Evolutionary conservation across 139 green algal species (phyloP).

Genomic region (Picochlorum sp.): DNA sequence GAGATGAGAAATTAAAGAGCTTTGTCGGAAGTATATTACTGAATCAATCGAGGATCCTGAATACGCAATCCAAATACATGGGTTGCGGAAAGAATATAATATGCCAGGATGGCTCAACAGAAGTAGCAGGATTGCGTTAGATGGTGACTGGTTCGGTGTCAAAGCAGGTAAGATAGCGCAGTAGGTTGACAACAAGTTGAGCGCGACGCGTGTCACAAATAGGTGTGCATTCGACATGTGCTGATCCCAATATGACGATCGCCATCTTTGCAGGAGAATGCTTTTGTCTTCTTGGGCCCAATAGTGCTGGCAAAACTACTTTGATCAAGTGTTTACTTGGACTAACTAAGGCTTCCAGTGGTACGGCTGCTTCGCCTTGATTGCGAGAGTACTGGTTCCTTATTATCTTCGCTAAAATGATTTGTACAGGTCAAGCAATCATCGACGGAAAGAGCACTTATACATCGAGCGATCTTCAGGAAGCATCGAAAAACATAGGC

Average conservation of each 20-base stretch:
- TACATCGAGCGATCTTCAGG: constrained; percentile 47
- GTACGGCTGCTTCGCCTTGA: background rate
- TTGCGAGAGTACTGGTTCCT: too few species aligned
- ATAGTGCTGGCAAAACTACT: constrained; percentile 54
- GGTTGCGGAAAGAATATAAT: constrained; percentile 49
- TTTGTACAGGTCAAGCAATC: constrained; percentile 60
- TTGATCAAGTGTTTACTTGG: constrained; percentile 52
- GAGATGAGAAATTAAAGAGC: constrained; percentile 8
- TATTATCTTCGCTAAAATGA: too few species aligned
- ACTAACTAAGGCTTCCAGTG: constrained; percentile 2
- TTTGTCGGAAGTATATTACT: constrained; percentile 5
- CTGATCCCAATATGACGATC: constrained; percentile 8
- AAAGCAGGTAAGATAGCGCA: constrained; percentile 3
- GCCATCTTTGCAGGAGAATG: constrained; percentile 34
- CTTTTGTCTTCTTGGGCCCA: constrained; percentile 54
- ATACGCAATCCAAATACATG: constrained; percentile 56
- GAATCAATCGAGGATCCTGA: background rate
- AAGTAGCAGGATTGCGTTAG: background rate
- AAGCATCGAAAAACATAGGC: constrained; percentile 61
- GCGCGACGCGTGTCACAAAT: constrained; percentile 20
- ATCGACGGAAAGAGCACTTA: constrained; percentile 62
- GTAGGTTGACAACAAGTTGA: constrained; percentile 1
- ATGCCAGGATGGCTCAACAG: background rate
- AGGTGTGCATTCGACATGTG: too few species aligned
- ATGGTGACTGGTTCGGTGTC: constrained; percentile 2